phyloP scores from a whole-genome alignment of 2,329 filamentous ascomycete genomes.

The Hypoxylon sp. region DNA sequence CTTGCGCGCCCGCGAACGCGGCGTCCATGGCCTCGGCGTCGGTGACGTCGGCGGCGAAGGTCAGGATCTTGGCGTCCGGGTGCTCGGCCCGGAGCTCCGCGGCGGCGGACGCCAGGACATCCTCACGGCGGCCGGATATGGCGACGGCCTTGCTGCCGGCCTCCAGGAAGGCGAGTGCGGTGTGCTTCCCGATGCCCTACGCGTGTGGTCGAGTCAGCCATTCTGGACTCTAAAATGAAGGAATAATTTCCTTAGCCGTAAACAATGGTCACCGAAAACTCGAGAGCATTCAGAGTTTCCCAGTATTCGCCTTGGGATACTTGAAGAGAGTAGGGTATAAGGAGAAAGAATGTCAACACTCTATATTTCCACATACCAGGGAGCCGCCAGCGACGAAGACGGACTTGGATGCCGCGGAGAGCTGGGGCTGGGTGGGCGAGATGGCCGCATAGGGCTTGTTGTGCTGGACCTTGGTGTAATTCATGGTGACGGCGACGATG shows the following conservation, averaged over 20 bases:
- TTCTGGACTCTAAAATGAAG: too few relatives aligned
- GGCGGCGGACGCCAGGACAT: conserved; percentile 18
- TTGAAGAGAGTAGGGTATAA: too few relatives aligned
- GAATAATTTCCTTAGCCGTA: too few relatives aligned
- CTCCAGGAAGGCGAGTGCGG: conserved; percentile 37
- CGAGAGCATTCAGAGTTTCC: too few relatives aligned
- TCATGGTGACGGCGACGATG: conserved; percentile 29
- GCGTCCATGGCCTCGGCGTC: conserved; percentile 24
- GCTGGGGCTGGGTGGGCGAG: conserved; percentile 30
- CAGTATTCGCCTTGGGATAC: too few relatives aligned
- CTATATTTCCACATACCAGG: too few relatives aligned
- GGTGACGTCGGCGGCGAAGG: conserved; percentile 17
- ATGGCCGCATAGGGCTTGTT: conserved; percentile 36
- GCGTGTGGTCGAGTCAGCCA: too few relatives aligned
- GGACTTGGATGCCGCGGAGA: conserved; percentile 31
- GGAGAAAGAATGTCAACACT: too few relatives aligned
- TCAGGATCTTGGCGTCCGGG: conserved; percentile 13
- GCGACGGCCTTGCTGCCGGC: conserved; percentile 29
- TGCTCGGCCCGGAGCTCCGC: conserved; percentile 13
- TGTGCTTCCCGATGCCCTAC: conserved; percentile 36
- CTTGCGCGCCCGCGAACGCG: conserved; percentile 19
- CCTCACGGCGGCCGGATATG: conserved; percentile 25
- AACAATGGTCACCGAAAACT: too few relatives aligned
- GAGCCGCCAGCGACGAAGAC: conserved; percentile 38
- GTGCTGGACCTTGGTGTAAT: conserved; percentile 41